Base-by-base conservation (phyloP, 2,329 filamentous ascomycete species). In the Lasiodiplodia theobromae region DNA sequence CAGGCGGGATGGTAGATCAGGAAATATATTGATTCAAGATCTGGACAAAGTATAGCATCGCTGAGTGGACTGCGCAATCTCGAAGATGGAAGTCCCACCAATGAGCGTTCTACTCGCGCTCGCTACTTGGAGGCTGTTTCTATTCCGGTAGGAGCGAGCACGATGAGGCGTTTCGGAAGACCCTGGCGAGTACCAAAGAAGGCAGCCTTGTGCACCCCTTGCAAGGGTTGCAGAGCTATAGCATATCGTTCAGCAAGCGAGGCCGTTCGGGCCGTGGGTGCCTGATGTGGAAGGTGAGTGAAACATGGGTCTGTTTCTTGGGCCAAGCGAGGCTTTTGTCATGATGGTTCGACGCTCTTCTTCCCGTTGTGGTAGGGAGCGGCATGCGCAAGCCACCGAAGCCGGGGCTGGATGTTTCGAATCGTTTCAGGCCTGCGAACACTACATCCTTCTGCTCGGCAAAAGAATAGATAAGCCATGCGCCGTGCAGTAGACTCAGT, bases 281-380 rank as follows among this genome's bases (percentile, higher is more conserved):
- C 60, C 60, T 11, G 18, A 34, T 64, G 8, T 5, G 60, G 60
- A 64, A 64, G 60, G 60, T 38, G n/a, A n/a, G 31, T 64, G 60
- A 64, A 64, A 64, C 60, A 23, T n/a, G 28, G 11, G 37, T 23
- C 18, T 58, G 25, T 44, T 44, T 14, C 51, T n/a, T 38, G 6
- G 16, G 14, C 28, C 23, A 56, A 56, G 52, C 52, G 25, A 56
- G 52, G 23, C 25, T 40, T 31, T 23, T 52, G 28, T 51, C 51
- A 52, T 52, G 14, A 25, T 23, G 18, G n/a, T 23, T 49, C 34
- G 31, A 53, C 51, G 51, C 51, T 53, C 18, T 18, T 47, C n/a
- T 47, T 47, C 54, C 40, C 10, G 25, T 63, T 51, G 25, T 8
- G 44, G 58, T 34, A 63, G n/a, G 40, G 58, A 63, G 28, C 58